Conservation (phyloP, 495 filamentous ascomycete genomes). For the Xylaria grammica region DNA sequence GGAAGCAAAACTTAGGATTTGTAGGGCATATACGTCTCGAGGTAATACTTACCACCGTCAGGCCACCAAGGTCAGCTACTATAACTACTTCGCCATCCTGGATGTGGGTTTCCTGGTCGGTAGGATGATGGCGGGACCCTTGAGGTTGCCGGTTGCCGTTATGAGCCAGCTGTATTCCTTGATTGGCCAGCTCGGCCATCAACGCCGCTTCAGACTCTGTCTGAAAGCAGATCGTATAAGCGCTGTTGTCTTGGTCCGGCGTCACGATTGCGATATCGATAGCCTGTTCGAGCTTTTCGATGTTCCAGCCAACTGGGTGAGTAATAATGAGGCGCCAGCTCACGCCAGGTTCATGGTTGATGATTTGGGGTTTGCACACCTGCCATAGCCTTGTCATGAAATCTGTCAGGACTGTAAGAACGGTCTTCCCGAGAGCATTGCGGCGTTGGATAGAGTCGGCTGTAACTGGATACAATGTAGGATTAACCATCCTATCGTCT, state of each 20-base stretch:
- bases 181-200: not conserved
- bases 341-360: not conserved
- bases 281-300: not conserved
- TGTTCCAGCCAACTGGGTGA: slow-evolving; percentile 1
- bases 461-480: not conserved
- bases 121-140: not conserved
- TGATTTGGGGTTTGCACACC: slow-evolving; percentile 1
- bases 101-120: not conserved
- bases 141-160: not conserved
- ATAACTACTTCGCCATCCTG: not conserved
- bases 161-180: not conserved
- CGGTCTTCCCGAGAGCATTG: not conserved
- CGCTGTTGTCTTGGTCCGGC: not conserved
- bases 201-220: not conserved
- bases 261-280: not conserved
- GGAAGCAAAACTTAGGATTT: not conserved
- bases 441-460: not conserved
- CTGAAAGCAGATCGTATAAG: slow-evolving; percentile 1
- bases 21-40: not conserved
- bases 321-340: not conserved
- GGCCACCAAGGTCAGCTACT: not conserved
- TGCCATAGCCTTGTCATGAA: slow-evolving; percentile 2
- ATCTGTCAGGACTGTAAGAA: not conserved
- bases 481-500: not conserved
- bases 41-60: slow-evolving; percentile 2